These are phyloP conservation scores for Trichosporon inkin DNA, from an alignment of 1,284 basidiomycete genomes.

Conservation along the genomic window DNA sequence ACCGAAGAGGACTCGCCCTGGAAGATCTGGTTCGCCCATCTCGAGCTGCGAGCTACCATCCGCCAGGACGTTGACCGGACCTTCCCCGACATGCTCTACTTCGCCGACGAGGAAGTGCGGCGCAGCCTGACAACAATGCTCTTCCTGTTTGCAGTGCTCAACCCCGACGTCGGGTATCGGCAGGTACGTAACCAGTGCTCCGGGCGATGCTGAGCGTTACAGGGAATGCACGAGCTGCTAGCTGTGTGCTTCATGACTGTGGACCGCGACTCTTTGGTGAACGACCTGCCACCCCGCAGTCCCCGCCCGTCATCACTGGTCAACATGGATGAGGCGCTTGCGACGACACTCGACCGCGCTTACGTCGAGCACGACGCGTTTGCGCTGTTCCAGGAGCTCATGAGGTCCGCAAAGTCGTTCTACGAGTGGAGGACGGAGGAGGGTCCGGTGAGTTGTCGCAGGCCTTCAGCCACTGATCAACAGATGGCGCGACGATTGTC, in stretches of 20 bases:
- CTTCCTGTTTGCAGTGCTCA: slow-evolving; percentile 70
- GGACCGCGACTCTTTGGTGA: slow-evolving; percentile 68
- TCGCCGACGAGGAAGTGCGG: slow-evolving; percentile 68
- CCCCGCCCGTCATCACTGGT: slow-evolving; percentile 11
- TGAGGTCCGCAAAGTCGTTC: slow-evolving; percentile 71
- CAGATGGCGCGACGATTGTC: background rate
- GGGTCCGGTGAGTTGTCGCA: slow-evolving; percentile 31
- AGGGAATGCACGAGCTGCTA: slow-evolving; percentile 94
- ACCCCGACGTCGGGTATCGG: slow-evolving; percentile 78
- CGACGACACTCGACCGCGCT: slow-evolving; percentile 38
- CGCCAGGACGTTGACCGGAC: slow-evolving; percentile 88
- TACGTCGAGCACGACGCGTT: slow-evolving; percentile 65
- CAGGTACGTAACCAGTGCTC: slow-evolving; percentile 32
- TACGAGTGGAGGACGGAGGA: slow-evolving; percentile 75
- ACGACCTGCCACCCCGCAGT: slow-evolving; percentile 1
- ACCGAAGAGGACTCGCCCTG: slow-evolving; percentile 82
- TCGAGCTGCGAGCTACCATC: slow-evolving; percentile 81
- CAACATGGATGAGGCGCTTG: slow-evolving; percentile 30
- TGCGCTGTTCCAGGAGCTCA: slow-evolving; percentile 69
- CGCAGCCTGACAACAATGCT: slow-evolving; percentile 76
- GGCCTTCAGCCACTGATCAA: background rate
- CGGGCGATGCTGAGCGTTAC: slow-evolving; percentile 12
- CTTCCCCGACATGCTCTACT: slow-evolving; percentile 89
- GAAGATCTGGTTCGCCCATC: slow-evolving; percentile 81
- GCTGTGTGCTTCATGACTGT: slow-evolving; percentile 76